Evolutionary conservation across 345 rosid genomes (phyloP).

Genomic region (Excoecaria agallocha): DNA sequence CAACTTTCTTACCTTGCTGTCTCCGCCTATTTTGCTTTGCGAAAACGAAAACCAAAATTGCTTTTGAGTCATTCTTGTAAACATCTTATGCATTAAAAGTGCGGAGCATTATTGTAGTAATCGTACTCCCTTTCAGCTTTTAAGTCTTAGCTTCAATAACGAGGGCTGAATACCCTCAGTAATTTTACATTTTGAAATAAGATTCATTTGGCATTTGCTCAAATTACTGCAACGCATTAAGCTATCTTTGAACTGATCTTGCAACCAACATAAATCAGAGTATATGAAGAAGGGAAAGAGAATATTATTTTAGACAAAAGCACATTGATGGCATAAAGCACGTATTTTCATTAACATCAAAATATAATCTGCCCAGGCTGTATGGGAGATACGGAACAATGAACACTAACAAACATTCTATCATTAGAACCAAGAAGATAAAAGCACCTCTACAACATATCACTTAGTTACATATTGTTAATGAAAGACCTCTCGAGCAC

Average conservation of each 20-base stretch:
- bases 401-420: constrained; percentile 10
- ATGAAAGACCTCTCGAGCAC: constrained; percentile 50
- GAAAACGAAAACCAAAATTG: background rate
- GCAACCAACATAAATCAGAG: background rate
- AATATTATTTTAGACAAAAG: background rate
- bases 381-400: constrained; percentile 2
- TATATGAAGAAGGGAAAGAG: background rate
- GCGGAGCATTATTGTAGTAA: background rate
- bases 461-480: constrained; percentile 19
- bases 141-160: background rate
- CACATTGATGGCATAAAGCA: background rate
- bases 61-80: background rate
- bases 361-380: constrained; percentile 16
- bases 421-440: constrained; percentile 16
- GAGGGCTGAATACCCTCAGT: background rate
- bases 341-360: constrained; percentile 10
- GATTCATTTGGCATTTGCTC: background rate
- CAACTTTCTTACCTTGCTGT: background rate
- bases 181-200: background rate
- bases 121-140: background rate
- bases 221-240: background rate
- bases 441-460: constrained; percentile 12
- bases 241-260: constrained; percentile 1
- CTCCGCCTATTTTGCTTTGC: background rate
- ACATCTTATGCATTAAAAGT: constrained; percentile 1